A percentile compares a stretch with the other conserved stretches of the same genome.
Conservation (phyloP, 169 alveolate genomes). For the Neospora caninum region DNA sequence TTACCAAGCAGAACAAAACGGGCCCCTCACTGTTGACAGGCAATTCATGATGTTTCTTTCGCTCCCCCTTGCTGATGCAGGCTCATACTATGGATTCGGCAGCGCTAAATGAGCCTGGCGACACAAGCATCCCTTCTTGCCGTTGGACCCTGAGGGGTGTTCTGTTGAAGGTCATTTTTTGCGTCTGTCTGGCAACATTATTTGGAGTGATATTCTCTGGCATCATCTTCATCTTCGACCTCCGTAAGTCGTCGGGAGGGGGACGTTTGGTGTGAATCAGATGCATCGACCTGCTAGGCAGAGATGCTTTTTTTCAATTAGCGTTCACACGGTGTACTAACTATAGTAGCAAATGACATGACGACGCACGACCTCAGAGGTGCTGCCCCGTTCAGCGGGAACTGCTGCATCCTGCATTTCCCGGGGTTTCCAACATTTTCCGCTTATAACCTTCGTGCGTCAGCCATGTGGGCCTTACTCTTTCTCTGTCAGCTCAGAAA, state of each 20-base stretch:
- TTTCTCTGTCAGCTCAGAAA: slow-evolving; percentile 10
- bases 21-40: no score
- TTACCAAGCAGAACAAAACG: no score
- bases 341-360: neutral
- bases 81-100: neutral
- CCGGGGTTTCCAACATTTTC: no score
- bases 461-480: neutral
- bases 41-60: no score
- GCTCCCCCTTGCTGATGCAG: no score
- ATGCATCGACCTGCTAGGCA: neutral
- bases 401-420: no score
- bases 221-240: slow-evolving; percentile 19
- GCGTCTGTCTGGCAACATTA: neutral
- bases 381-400: no score
- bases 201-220: neutral
- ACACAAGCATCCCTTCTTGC: neutral
- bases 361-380: no score
- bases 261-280: no score
- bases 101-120: neutral
- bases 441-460: neutral
- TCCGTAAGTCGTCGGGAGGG: neutral
- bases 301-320: neutral
- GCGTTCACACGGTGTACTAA: neutral
- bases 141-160: neutral
- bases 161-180: neutral